Base-by-base conservation (phyloP, 2,329 filamentous ascomycete genomes). In the Aspergillus candidus region DNA sequence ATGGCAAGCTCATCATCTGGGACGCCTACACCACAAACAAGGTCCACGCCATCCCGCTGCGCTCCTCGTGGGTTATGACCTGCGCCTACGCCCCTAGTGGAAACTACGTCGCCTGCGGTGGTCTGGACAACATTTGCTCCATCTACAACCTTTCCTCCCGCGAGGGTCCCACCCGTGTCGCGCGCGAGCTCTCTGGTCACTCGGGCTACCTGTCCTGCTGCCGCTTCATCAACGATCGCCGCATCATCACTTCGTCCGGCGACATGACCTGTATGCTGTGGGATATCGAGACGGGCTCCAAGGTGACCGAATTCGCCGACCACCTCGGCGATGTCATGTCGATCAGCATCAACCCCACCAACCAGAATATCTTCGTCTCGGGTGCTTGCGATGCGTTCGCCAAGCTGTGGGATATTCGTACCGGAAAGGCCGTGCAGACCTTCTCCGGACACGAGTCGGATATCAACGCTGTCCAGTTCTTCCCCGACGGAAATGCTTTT, bases 221-320 rank as follows among this genome's bases (percentile, higher is more conserved):
- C 69, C 86, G 93, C 53, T 98, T 98, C 71, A 94, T 97, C 75
- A 97, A 95, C 68, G 93, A 98, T 73, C 84, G 93, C 63, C 89
- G 88, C 64, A 97, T 98, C 62, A 82, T 98, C 53, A 98, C 93
- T 48, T 97, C 93, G 0, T 98, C 93, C 3, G 93, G 93, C 52
- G 93, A 98, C 67, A 98, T 98, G 93, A 98, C 93, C 41, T 98
- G 93, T 70, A 96, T 97, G 84, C 87, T 97, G 64, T 98, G 93
- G 93, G 93, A 98, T 74, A 91, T 98, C 53, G 93, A 98, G 72
- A 94, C 91, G 1, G 93, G 93, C 45, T 88, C 90, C 54, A 96
- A 96, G 74, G 86, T 95, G 34, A 94, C 90, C 63, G 93, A 98
- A 68, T 98, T 97, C 58, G 93, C 93, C 62, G 93, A 98, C 71